Conservation (phyloP, 2,329 filamentous ascomycete genomes). For the Pseudopithomyces maydicus region DNA sequence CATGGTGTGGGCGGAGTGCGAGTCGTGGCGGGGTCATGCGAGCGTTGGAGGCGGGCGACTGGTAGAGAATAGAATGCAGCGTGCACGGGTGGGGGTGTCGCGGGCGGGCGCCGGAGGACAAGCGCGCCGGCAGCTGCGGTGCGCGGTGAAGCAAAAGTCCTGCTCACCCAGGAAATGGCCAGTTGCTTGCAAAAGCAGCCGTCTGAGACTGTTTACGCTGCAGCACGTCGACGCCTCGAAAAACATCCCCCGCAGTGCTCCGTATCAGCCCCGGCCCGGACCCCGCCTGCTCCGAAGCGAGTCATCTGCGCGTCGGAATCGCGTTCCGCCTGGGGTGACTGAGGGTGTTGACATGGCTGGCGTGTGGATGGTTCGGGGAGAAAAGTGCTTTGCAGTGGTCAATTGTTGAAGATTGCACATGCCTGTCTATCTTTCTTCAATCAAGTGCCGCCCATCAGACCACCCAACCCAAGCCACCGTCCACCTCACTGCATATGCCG, state of each 20-base stretch:
- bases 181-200: slow-evolving; percentile 11
- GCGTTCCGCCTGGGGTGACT: slow-evolving; percentile 1
- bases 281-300: slow-evolving; percentile 21
- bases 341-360: no score
- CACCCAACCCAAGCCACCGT: neutral
- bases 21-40: slow-evolving; percentile 20
- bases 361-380: no score
- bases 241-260: slow-evolving; percentile 29
- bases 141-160: slow-evolving; percentile 8
- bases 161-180: slow-evolving; percentile 36
- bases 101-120: neutral
- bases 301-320: slow-evolving; percentile 7
- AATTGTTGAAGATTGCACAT: neutral
- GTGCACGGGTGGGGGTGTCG: neutral
- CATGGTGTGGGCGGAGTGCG: slow-evolving; percentile 23
- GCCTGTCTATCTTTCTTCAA: neutral
- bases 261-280: slow-evolving; percentile 13
- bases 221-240: slow-evolving; percentile 9
- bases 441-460: neutral
- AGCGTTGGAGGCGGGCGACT: no score
- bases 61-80: neutral
- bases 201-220: slow-evolving; percentile 17
- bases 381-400: no score
- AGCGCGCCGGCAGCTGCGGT: neutral
- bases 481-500: neutral